phyloP scores from a whole-genome alignment of 495 filamentous ascomycete genomes.

The Xylaria castorea region DNA sequence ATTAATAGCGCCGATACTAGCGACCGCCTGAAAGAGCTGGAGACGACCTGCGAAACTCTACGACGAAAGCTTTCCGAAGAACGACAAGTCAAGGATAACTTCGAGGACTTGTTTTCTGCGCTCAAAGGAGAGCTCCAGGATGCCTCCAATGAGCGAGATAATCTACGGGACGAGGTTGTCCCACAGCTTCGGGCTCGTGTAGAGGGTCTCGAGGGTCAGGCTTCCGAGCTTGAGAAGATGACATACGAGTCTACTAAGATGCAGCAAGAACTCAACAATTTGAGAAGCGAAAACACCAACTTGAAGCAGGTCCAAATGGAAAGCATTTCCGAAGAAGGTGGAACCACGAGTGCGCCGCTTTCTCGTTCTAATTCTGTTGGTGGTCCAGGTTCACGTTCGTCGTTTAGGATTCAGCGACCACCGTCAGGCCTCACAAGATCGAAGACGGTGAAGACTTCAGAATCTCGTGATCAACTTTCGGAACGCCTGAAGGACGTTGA shows the following conservation, averaged over 20 bases:
- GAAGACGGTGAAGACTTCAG: conserved; percentile 64
- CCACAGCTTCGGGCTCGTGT: conserved; percentile 73
- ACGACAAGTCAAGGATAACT: conserved; percentile 86
- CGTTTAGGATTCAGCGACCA: conserved; percentile 42
- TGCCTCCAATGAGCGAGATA: conserved; percentile 86
- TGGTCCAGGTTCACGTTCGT: conserved; percentile 38
- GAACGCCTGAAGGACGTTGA: conserved; percentile 93
- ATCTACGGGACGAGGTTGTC: conserved; percentile 85
- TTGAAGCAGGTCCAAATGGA: conserved; percentile 43
- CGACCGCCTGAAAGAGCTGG: conserved; percentile 74
- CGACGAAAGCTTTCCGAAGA: conserved; percentile 84
- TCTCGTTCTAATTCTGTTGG: conserved; percentile 55
- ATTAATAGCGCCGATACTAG: conserved; percentile 55
- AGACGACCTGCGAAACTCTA: conserved; percentile 78
- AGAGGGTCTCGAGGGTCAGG: conserved; percentile 77
- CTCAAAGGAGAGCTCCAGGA: conserved; percentile 82
- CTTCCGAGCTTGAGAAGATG: conserved; percentile 68
- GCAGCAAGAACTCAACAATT: conserved; percentile 77
- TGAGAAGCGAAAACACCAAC: conserved; percentile 69
- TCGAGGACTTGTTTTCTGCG: conserved; percentile 86
- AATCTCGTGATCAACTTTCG: conserved; percentile 72
- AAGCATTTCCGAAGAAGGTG: conserved; percentile 41
- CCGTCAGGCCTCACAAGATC: conserved; percentile 61
- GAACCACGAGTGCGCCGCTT: conserved; percentile 36
- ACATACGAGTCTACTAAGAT: conserved; percentile 77